Base-by-base conservation (phyloP, 805 yeast species). In the Yamadazyma scolyti region DNA sequence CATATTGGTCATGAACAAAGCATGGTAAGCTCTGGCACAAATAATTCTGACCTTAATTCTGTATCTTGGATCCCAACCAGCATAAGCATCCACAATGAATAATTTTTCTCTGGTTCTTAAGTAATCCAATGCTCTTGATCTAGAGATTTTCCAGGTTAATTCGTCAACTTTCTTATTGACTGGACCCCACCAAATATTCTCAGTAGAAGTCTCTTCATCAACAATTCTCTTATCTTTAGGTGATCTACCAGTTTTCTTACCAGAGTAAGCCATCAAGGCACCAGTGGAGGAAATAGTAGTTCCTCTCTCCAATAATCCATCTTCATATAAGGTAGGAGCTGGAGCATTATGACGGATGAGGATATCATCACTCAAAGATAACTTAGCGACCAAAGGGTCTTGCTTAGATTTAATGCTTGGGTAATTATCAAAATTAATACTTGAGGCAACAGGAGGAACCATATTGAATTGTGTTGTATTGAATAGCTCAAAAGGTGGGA, bases 41-140 rank as follows among this genome's bases (percentile, higher is more conserved):
- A 89, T 90, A 44, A 89, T 81, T 66, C 97, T 79, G 37, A 89
- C 94, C 72, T 90, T 90, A 61, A 89, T 77, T 69, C 97, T 79
- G 78, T 90, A 90, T 55, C 86, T 80, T 55, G 97, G 96, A 62
- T 90, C 98, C 98, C 98, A 90, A 46, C 98, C 98, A 28, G 97
- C 98, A 58, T 63, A 90, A 9, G 97, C 97, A 57, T 90, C 98
- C 45, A 90, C 88, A 43, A 90, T 89, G 65, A 83, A 90, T 52
- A 93, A 79, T 60, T 88, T 87, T 50, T 83, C 89, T 67, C 96
- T 83, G 34, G 97, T 90, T 74, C 95, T 84, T 61, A 90, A 75
- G 71, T 89, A 90, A 65, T 90, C 98, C 46, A 89, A 76, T 31
- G 98, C 97, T 68, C 98, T 85, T 49, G 90, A 90, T 61, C 95